Evolutionary conservation across 2,329 filamentous ascomycete genomes (phyloP).

Genomic region (Zelopaecilomyces penicillatus): DNA sequence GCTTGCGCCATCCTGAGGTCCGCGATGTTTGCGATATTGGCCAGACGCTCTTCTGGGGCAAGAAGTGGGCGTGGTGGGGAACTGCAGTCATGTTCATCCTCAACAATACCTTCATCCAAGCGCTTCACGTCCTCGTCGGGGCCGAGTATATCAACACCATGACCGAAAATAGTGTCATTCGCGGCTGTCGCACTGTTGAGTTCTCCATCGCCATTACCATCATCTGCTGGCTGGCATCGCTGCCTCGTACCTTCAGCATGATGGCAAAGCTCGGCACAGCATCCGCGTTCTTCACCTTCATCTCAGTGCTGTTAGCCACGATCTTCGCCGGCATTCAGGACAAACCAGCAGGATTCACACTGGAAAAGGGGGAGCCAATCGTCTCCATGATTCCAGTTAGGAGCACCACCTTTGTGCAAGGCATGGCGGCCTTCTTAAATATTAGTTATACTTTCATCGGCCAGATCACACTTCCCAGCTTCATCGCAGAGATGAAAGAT

Average conservation of each 20-base stretch:
- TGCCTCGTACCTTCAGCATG: conserved; percentile 77
- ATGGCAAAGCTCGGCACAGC: conserved; percentile 70
- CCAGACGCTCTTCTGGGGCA: conserved; percentile 88
- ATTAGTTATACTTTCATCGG: conserved; percentile 96
- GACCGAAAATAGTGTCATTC: conserved; percentile 54
- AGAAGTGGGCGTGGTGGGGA: conserved; percentile 61
- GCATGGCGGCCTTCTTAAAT: conserved; percentile 85
- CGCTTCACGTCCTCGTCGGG: conserved; percentile 72
- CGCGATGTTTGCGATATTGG: conserved; percentile 91
- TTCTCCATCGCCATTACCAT: conserved; percentile 69
- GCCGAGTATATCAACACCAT: conserved; percentile 89
- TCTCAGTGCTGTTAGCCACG: conserved; percentile 76
- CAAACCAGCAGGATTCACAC: conserved; percentile 61
- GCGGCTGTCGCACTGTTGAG: conserved; percentile 65
- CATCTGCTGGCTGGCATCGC: conserved; percentile 68
- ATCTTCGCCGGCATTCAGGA: conserved; percentile 72
- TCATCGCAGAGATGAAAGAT: conserved; percentile 87
- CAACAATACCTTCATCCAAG: conserved; percentile 90
- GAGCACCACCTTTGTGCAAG: conserved; percentile 71
- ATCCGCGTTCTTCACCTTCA: conserved; percentile 81
- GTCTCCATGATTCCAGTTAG: conserved; percentile 60
- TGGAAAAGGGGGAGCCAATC: conserved; percentile 51
- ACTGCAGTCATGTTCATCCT: conserved; percentile 82
- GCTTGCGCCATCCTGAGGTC: conserved; percentile 80
- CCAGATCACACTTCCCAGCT: conserved; percentile 86